phyloP scores from a whole-genome alignment of 495 filamentous ascomycete genomes.

The Trichoderma erinaceum region DNA sequence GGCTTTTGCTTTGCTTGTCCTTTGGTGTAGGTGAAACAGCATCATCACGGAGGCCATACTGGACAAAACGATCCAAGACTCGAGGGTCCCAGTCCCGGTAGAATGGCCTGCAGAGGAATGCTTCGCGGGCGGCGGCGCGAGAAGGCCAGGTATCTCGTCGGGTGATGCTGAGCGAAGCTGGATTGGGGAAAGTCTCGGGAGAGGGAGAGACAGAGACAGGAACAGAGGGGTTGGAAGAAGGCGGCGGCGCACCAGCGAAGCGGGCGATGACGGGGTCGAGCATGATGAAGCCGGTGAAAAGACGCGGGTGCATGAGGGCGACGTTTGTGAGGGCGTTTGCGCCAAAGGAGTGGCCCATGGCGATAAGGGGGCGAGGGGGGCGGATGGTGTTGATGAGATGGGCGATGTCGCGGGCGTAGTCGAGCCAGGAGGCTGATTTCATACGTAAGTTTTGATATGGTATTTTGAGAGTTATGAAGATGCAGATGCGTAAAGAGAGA shows the following conservation, averaged over 20 bases:
- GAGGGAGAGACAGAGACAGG: background rate
- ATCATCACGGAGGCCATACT: constrained; percentile 55
- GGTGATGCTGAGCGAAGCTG: constrained; percentile 32
- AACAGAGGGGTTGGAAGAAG: too few species aligned
- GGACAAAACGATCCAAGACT: constrained; percentile 58
- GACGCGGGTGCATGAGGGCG: constrained; percentile 72
- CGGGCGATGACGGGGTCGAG: constrained; percentile 39
- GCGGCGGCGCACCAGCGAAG: constrained; percentile 26
- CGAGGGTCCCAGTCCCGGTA: constrained; percentile 69
- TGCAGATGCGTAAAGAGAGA: too few species aligned
- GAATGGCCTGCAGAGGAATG: constrained; percentile 57
- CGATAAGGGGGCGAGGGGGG: constrained; percentile 72
- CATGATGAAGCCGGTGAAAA: constrained; percentile 49
- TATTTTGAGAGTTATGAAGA: too few species aligned
- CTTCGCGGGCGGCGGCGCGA: constrained; percentile 52
- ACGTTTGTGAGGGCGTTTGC: constrained; percentile 58
- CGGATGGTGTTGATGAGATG: constrained; percentile 82
- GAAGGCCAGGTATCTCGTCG: constrained; percentile 69
- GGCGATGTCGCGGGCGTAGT: constrained; percentile 83
- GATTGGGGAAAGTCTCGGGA: background rate
- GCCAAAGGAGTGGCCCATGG: constrained; percentile 87
- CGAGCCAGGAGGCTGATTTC: constrained; percentile 66
- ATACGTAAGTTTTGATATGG: background rate
- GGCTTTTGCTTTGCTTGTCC: constrained; percentile 20
- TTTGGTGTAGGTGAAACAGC: background rate